phyloP scores from a whole-genome alignment of 805 yeast genomes.

The Ogataea corticis region DNA sequence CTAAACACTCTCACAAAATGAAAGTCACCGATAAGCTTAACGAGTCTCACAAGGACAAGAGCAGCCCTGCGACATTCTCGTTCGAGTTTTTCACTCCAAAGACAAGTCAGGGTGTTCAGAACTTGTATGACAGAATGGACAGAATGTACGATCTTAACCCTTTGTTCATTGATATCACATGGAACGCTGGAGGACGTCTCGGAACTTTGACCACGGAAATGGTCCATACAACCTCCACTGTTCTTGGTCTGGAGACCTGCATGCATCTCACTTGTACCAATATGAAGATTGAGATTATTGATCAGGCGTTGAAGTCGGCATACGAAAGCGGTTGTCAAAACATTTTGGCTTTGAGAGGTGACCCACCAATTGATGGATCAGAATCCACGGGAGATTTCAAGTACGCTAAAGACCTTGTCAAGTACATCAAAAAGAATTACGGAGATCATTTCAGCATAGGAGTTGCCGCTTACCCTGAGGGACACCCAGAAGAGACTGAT shows the following conservation, averaged over 20 bases:
- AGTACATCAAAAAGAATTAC: slow-evolving; percentile 70
- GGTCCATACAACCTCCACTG: slow-evolving; percentile 87
- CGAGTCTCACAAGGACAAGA: slow-evolving; percentile 36
- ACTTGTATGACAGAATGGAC: slow-evolving; percentile 95
- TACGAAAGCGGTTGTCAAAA: slow-evolving; percentile 92
- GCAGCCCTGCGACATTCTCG: slow-evolving; percentile 72
- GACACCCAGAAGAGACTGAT: slow-evolving; percentile 85
- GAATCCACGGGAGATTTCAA: slow-evolving; percentile 81
- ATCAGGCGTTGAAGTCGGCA: slow-evolving; percentile 81
- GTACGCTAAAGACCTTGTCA: slow-evolving; percentile 85
- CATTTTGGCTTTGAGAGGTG: slow-evolving; percentile 92
- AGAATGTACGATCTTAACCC: slow-evolving; percentile 93
- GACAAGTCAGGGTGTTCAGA: slow-evolving; percentile 95
- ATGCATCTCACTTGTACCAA: slow-evolving; percentile 98
- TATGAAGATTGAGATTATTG: slow-evolving; percentile 80
- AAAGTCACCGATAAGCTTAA: slow-evolving; percentile 47
- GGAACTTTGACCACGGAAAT: slow-evolving; percentile 86
- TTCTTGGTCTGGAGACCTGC: slow-evolving; percentile 90
- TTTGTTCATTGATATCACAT: slow-evolving; percentile 90
- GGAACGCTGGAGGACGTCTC: slow-evolving; percentile 97
- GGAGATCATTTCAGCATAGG: slow-evolving; percentile 93
- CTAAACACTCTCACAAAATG: slow-evolving; percentile 29
- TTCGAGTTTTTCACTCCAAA: slow-evolving; percentile 98
- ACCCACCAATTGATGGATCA: slow-evolving; percentile 79
- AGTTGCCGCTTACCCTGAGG: slow-evolving; percentile 97